Base-by-base conservation (phyloP, 2,329 filamentous ascomycete species). In the Thelonectria blattea region DNA sequence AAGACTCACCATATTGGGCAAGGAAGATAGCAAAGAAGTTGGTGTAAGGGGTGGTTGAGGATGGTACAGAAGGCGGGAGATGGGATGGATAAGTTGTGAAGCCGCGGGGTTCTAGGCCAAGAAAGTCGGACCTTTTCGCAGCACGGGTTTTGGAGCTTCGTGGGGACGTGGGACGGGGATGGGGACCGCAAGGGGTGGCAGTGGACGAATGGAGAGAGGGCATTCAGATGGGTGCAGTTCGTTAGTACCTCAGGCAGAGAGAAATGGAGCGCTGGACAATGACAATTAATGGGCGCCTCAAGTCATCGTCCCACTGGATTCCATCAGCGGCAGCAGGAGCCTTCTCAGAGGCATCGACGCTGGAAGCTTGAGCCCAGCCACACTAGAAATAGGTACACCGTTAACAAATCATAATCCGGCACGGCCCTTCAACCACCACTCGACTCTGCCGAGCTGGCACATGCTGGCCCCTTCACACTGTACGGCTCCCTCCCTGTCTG, bases 21-120 rank as follows among this genome's bases (percentile, higher is more conserved):
- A 64, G 41, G 62, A 48, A 58, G 66, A 60, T 65, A 63, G 60
- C 34, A 63, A 64, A 48, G 58, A 51, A 60, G 58, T 64, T 47
- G 61, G 64, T 57, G 62, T 47, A 65, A 60, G 63, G 53, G 58
- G 66, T 65, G 55, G 59, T 59, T 68, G 63, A 66, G 61, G 69
- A 70, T 70, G 65, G 68, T 64, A 60, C 58, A 61, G 67, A 65
- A 56, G 51, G 54, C 64, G 59, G 68, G 66, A 58, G 69, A 71
- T 71, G 69, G 71, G 60, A 68, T 71, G 68, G 66, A 62, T 51
- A 71, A 70, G 69, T 71, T 71, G 63, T 65, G 61, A 71, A 60
- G 67, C 61, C 69, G 69, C 69, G 69, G 69, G 69, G 69, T 70
- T 68, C 66, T 61, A 56, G 58, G 59, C 67, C 66, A 70, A 70